Evolutionary conservation across 225 moss, liverwort and hornwort genomes (phyloP).

Genomic region (Bryum argenteum): DNA sequence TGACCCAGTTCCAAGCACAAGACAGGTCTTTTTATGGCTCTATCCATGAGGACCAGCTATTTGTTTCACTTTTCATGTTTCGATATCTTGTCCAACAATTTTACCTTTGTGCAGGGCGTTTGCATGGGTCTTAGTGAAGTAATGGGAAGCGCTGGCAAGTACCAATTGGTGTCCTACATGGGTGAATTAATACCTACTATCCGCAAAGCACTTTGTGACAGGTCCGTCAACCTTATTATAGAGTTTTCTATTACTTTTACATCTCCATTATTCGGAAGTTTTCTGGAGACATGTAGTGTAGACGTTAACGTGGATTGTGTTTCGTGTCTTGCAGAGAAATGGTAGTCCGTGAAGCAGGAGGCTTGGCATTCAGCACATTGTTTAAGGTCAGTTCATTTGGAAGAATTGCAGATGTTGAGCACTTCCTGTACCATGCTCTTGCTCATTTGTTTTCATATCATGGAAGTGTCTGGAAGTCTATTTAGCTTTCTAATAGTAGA

Average conservation of each 20-base stretch:
- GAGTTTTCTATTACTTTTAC: background rate
- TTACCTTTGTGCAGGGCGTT: conserved; percentile 68
- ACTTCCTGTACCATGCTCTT: conserved; percentile 14
- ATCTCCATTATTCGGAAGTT: background rate
- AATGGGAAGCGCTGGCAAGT: conserved; percentile 99
- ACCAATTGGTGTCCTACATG: conserved; percentile 94
- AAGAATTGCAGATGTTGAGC: background rate
- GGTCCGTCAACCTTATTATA: conserved; percentile 40
- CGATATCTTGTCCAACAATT: background rate
- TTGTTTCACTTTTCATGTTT: conserved; percentile 6
- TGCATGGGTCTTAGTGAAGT: conserved; percentile 99
- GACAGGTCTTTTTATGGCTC: conserved; percentile 58
- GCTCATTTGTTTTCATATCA: background rate
- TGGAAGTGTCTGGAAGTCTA: background rate
- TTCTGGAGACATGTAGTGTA: background rate
- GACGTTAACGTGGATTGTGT: conserved; percentile 15
- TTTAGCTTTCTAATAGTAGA: background rate
- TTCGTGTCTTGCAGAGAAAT: conserved; percentile 55
- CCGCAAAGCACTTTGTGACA: conserved; percentile 90
- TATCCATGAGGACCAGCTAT: background rate
- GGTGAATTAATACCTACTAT: conserved; percentile 88
- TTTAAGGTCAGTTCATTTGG: conserved; percentile 62
- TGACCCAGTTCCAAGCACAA: conserved; percentile 74
- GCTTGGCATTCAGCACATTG: conserved; percentile 91
- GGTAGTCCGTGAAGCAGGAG: conserved; percentile 97